Percentiles rank a stretch among this genome's conserved stretches.
These are phyloP conservation scores for Solanum medicagineum DNA, from an alignment of 257 asterid genomes.

Conservation along the genomic window DNA sequence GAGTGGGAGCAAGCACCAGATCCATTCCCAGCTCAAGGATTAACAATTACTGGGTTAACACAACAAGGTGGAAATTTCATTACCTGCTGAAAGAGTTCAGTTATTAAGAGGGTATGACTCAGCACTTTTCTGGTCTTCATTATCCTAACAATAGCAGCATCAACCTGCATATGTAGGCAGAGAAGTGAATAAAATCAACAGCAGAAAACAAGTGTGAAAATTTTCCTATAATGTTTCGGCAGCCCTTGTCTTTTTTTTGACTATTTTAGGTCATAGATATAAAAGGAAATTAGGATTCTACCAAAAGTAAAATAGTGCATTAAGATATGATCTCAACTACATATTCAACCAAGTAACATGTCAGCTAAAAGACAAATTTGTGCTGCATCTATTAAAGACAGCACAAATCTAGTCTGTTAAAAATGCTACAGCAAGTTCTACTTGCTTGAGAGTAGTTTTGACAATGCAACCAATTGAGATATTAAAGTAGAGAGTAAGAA, in stretches of 20 bases:
- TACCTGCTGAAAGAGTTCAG: conserved; percentile 99
- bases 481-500: background rate
- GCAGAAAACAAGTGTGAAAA: background rate
- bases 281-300: background rate
- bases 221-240: background rate
- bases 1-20: background rate
- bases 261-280: background rate
- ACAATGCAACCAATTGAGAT: background rate
- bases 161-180: conserved; percentile 41
- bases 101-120: conserved; percentile 88
- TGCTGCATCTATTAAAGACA: background rate
- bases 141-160: conserved; percentile 96
- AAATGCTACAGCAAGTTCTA: background rate
- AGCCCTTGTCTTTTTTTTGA: background rate
- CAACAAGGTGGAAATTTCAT: background rate
- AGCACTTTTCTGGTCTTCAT: conserved; percentile 94
- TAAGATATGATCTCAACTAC: background rate
- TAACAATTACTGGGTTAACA: background rate
- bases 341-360: background rate
- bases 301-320: background rate
- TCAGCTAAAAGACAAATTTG: background rate
- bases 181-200: background rate
- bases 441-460: background rate
- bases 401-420: background rate
- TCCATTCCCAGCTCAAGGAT: background rate